A percentile compares a stretch with the other conserved stretches of the same genome.
Evolutionary conservation across 345 rosid species (phyloP).

Genomic region (Gossypium turneri): DNA sequence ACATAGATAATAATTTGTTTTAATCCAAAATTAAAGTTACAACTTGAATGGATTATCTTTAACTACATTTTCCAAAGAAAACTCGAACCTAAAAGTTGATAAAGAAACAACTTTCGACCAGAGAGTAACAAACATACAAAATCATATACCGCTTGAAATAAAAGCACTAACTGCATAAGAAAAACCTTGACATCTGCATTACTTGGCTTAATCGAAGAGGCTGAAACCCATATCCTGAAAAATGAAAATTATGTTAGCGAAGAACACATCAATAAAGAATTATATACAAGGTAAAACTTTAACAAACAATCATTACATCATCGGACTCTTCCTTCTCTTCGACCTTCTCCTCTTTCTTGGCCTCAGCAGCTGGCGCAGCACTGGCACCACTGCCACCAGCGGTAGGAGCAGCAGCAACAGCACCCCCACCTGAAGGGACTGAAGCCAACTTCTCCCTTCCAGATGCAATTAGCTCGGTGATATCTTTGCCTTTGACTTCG

Average conservation of each 20-base stretch:
- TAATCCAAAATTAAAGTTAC: background rate
- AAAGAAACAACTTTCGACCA: slow-evolving; percentile 24
- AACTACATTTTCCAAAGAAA: slow-evolving; percentile 24
- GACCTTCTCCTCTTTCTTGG: slow-evolving; percentile 68
- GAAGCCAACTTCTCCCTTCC: slow-evolving; percentile 79
- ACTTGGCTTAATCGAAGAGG: slow-evolving; percentile 51
- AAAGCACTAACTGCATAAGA: slow-evolving; percentile 3
- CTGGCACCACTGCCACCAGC: slow-evolving; percentile 35
- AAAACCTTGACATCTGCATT: slow-evolving; percentile 16
- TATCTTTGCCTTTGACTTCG: slow-evolving; percentile 56
- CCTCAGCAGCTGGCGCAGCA: slow-evolving; percentile 49
- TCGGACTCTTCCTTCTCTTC: slow-evolving; percentile 83
- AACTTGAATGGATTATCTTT: slow-evolving; percentile 9
- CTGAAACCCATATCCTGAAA: slow-evolving; percentile 83
- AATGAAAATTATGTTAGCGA: background rate
- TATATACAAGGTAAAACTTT: background rate
- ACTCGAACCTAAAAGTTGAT: slow-evolving; percentile 17
- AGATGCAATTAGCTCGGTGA: slow-evolving; percentile 59
- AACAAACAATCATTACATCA: slow-evolving; percentile 35
- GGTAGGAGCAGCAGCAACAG: slow-evolving; percentile 33
- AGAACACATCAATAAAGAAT: slow-evolving; percentile 7
- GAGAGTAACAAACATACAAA: slow-evolving; percentile 15
- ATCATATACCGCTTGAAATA: slow-evolving; percentile 16
- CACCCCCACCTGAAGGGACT: slow-evolving; percentile 70
- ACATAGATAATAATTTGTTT: too few species aligned